These are phyloP conservation scores for Pseudophaeomoniella oleicola DNA, from an alignment of 2,329 filamentous ascomycete genomes.

Conservation along the genomic window DNA sequence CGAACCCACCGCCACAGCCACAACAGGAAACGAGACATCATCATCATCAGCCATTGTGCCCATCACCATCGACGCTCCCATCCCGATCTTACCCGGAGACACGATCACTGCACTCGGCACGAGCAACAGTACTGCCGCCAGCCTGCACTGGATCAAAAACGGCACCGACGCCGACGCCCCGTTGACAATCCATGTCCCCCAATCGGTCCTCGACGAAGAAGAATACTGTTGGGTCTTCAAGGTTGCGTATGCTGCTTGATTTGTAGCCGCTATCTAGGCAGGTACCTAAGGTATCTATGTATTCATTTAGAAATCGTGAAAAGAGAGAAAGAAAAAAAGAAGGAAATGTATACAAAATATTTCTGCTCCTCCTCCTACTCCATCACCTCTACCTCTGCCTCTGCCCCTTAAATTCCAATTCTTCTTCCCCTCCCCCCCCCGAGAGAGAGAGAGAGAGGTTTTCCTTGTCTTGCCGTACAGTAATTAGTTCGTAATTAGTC, in stretches of 20 bases:
- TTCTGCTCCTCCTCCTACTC: no score
- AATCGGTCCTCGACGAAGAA: slow-evolving; percentile 20
- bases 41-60: neutral
- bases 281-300: no score
- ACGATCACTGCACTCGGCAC: slow-evolving; percentile 30
- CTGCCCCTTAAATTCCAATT: no score
- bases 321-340: no score
- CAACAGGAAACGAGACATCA: slow-evolving; percentile 4
- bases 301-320: no score
- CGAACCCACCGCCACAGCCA: slow-evolving; percentile 24
- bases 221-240: slow-evolving; percentile 30
- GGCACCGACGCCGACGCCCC: neutral
- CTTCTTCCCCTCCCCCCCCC: no score
- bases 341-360: no score
- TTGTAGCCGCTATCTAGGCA: no score
- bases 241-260: slow-evolving; percentile 15
- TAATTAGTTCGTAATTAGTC: no score
- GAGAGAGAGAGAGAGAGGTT: no score
- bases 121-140: slow-evolving; percentile 13
- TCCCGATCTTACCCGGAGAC: slow-evolving; percentile 35
- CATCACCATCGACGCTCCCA: slow-evolving; percentile 21
- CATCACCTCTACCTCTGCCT: no score
- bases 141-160: neutral
- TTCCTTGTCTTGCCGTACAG: no score
- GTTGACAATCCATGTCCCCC: slow-evolving; percentile 18